Evolutionary conservation across 495 filamentous ascomycete species (phyloP).

Genomic region (Tetracladium marchalianum): DNA sequence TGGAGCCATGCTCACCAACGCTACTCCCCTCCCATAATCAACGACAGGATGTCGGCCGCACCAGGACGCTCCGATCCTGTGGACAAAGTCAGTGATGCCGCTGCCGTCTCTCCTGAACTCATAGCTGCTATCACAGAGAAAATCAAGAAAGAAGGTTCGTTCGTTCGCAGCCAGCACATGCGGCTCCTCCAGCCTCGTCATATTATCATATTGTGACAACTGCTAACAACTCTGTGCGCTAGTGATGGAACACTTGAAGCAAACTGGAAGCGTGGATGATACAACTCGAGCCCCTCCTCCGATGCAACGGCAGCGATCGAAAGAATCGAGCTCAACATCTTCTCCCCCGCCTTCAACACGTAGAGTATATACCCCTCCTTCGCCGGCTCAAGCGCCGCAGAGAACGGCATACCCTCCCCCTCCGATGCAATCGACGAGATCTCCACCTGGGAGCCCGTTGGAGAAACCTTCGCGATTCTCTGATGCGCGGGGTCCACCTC

Average conservation of each 20-base stretch:
- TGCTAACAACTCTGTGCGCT: constrained; percentile 1
- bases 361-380: constrained; percentile 18
- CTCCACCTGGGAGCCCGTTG: constrained; percentile 14
- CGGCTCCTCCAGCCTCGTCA: background rate
- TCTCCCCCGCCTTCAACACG: constrained; percentile 17
- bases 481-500: constrained; percentile 7
- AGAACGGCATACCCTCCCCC: constrained; percentile 1
- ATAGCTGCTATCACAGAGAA: constrained; percentile 17
- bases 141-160: constrained; percentile 18
- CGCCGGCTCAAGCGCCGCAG: constrained; percentile 9
- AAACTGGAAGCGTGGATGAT: constrained; percentile 14
- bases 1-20: constrained; percentile 6
- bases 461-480: constrained; percentile 19
- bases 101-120: constrained; percentile 15
- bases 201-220: background rate
- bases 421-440: constrained; percentile 5
- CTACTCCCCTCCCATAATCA: constrained; percentile 2
- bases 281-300: constrained; percentile 3
- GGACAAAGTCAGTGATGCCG: background rate
- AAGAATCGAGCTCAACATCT: constrained; percentile 16
- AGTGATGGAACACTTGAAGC: constrained; percentile 19
- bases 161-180: background rate
- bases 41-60: constrained; percentile 11
- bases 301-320: constrained; percentile 12
- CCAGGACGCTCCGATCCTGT: constrained; percentile 3